phyloP scores from a whole-genome alignment of 164 flowering plant genomes.

The Paratinospora sagittata region DNA sequence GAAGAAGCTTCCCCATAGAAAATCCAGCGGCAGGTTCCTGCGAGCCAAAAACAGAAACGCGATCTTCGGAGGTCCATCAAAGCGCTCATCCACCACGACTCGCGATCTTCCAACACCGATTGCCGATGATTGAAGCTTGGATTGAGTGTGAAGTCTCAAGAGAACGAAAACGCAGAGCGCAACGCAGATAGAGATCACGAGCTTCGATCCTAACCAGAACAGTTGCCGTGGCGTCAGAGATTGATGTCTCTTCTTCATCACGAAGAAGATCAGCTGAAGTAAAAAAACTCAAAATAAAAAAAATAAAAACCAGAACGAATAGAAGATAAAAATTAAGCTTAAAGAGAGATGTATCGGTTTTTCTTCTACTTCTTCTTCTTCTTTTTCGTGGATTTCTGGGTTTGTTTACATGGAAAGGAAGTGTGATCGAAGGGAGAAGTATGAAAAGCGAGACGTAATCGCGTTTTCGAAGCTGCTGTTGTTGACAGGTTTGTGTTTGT shows the following conservation, averaged over 20 bases:
- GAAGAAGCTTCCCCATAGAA: slow-evolving; percentile 86
- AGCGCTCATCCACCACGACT: slow-evolving; percentile 10
- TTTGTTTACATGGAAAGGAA: background rate
- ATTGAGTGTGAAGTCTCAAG: slow-evolving; percentile 31
- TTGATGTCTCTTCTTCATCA: slow-evolving; percentile 43
- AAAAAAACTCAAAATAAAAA: no score
- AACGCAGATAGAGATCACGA: slow-evolving; percentile 35
- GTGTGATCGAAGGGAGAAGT: background rate
- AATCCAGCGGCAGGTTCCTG: slow-evolving; percentile 74
- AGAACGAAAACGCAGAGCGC: slow-evolving; percentile 37
- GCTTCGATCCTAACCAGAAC: slow-evolving; percentile 43
- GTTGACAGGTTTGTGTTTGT: no score
- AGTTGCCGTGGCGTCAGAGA: slow-evolving; percentile 24
- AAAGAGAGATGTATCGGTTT: no score
- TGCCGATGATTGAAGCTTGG: slow-evolving; percentile 12
- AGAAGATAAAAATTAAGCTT: no score
- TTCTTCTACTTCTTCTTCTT: no score
- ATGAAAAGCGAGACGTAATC: background rate
- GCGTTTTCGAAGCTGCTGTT: background rate
- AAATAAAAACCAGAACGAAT: background rate
- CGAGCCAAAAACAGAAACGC: slow-evolving; percentile 82
- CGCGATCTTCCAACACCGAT: slow-evolving; percentile 18
- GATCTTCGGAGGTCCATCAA: slow-evolving; percentile 52
- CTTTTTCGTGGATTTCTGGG: no score
- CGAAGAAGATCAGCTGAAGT: no score